Evolutionary conservation across 257 asterid species (phyloP).

Genomic region (Ligustrum vulgare): DNA sequence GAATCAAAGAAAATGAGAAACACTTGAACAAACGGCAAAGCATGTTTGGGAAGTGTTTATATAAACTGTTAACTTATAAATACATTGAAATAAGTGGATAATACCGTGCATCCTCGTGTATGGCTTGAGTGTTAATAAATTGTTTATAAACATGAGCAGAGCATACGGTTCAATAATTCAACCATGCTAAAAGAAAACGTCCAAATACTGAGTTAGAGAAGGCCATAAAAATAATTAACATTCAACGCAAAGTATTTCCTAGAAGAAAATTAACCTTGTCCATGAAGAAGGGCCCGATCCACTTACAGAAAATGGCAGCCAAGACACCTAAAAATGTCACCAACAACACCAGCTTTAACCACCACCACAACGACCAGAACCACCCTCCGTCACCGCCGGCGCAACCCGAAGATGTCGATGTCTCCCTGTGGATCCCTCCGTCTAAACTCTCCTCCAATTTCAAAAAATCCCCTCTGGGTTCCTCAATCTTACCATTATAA

Average conservation of each 20-base stretch:
- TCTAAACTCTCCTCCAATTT: conserved; percentile 55
- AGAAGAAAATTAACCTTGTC: conserved; percentile 61
- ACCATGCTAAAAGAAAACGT: background rate
- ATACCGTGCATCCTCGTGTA: too few species aligned
- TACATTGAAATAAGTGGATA: too few species aligned
- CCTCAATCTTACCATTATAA: conserved; percentile 42
- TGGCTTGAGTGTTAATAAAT: too few species aligned
- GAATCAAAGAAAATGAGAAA: too few species aligned
- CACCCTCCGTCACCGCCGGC: conserved; percentile 36
- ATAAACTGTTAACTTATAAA: too few species aligned
- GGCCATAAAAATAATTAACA: background rate
- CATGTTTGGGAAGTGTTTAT: too few species aligned
- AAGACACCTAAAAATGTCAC: conserved; percentile 52
- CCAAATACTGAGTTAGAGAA: background rate
- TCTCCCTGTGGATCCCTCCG: conserved; percentile 29
- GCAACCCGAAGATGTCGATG: conserved; percentile 18
- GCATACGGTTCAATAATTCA: background rate
- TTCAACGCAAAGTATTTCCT: background rate
- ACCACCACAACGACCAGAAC: conserved; percentile 90
- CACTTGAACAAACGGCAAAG: too few species aligned
- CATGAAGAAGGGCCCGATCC: conserved; percentile 95
- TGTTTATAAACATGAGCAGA: too few species aligned
- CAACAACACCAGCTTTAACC: conserved; percentile 71
- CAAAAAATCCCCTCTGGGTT: conserved; percentile 54
- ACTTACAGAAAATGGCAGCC: conserved; percentile 80